Conservation (phyloP, 2,329 filamentous ascomycete species). For the Dothideomycetes sp. region DNA sequence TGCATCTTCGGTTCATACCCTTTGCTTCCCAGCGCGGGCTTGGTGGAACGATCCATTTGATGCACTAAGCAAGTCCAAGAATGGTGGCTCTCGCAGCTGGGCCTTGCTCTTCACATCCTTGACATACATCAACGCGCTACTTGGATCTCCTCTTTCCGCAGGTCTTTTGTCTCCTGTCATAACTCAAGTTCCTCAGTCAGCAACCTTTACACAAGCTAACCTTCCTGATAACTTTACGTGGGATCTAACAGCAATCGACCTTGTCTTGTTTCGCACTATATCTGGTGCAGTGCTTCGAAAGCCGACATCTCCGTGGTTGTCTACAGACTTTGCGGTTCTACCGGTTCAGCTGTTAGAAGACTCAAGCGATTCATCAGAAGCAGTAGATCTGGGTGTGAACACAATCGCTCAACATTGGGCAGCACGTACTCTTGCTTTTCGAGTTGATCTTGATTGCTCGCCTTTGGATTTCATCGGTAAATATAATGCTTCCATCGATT, state of each 20-base stretch:
- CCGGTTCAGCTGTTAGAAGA: background rate
- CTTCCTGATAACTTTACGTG: background rate
- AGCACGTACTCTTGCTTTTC: background rate
- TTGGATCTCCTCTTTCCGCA: constrained; percentile 1
- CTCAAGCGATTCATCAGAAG: too few species aligned
- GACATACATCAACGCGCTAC: background rate
- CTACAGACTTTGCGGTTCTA: background rate
- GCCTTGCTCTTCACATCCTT: background rate
- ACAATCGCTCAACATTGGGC: background rate
- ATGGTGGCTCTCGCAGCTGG: too few species aligned
- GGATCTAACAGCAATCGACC: background rate
- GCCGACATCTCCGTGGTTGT: background rate
- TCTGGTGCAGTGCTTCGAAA: background rate
- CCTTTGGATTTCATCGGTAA: too few species aligned
- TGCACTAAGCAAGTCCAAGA: background rate
- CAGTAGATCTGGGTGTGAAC: background rate
- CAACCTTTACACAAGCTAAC: background rate
- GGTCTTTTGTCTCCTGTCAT: background rate
- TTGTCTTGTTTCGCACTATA: background rate
- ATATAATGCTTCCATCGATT: too few species aligned
- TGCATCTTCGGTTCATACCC: background rate
- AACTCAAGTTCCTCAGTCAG: background rate
- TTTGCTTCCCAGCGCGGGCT: background rate
- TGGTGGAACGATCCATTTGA: constrained; percentile 4
- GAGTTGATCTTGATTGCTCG: background rate